These are phyloP conservation scores for Tuber brumale DNA, from an alignment of 495 filamentous ascomycete genomes.

Conservation along the genomic window DNA sequence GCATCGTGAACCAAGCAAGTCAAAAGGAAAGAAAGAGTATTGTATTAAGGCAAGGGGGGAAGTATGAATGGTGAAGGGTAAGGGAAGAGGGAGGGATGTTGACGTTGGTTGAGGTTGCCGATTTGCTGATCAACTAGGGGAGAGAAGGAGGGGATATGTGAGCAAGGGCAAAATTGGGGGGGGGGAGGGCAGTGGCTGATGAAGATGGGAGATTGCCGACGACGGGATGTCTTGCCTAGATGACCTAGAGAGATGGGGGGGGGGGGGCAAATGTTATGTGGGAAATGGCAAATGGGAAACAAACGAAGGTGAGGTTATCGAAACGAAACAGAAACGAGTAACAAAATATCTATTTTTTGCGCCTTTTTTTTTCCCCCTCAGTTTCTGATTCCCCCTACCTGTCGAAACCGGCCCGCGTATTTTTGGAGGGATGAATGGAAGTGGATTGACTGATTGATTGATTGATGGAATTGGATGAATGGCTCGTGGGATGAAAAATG, in stretches of 20 bases:
- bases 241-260: neutral
- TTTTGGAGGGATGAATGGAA: slow-evolving; percentile 3
- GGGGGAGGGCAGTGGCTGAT: neutral
- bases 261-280: neutral
- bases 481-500: neutral
- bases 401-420: slow-evolving; percentile 2
- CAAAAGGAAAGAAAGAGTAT: neutral
- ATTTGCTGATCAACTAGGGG: slow-evolving; percentile 8
- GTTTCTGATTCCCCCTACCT: neutral
- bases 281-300: neutral
- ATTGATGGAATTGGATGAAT: neutral
- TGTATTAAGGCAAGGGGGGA: neutral
- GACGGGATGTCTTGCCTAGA: slow-evolving; percentile 1
- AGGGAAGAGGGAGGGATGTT: slow-evolving; percentile 11
- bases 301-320: neutral
- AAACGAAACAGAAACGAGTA: slow-evolving; percentile 3
- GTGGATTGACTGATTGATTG: neutral
- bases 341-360: neutral
- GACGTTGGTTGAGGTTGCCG: slow-evolving; percentile 20
- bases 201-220: neutral
- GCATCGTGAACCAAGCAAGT: slow-evolving; percentile 31
- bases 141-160: slow-evolving; percentile 11
- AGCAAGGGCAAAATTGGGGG: slow-evolving; percentile 11
- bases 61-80: slow-evolving; percentile 17
- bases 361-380: neutral